Base-by-base conservation (phyloP, 352 stramenopile species). In the Globisporangium parvum region DNA sequence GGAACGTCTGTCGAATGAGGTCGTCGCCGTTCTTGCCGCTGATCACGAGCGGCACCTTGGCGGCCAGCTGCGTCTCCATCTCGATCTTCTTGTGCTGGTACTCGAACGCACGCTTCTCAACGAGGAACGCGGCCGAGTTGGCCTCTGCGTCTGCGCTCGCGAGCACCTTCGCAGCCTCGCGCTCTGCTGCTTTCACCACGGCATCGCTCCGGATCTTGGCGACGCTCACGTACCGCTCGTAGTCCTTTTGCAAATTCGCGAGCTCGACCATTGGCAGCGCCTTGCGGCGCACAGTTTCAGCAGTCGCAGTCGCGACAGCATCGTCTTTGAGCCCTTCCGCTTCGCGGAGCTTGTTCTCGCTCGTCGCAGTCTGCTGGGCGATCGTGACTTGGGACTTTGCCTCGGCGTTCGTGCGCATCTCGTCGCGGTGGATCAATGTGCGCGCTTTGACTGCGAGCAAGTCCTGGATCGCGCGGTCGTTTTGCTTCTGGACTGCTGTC, bases 11-110 rank as follows among this genome's bases (percentile, higher is more conserved):
- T 42, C 77, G 77, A 48, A 95, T 92, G 47, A 95, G 69, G 11
- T 83, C 77, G 61, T 91, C 82, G 46, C 85, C 85, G 53, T 88
- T 87, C 58, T 92, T 90, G 59, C 85, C 85, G 59, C 78, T 90
- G 49, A 95, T 87, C 12, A 95, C 79, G 57, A 93, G 67, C 12
- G 82, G 80, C 17, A 88, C 69, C 11, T 65, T 65, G 53, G 76
- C 50, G 0, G 85, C 75, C 23, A 95, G 65, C 15, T 66, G 57
- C 15, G 72, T 69, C 57, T 93, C 73, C 21, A 95, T 63, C 26
- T 49, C 26, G 45, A 92, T 75, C 52, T 84, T 85, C 70, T 91
- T 91, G 51, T 68, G 63, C 50, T 88, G 72, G 65, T 88, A 87
- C 46, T 95, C 82, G 40, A 79, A 93, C 21, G 69, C 66, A 33